These are phyloP conservation scores for Thuja plicata DNA, from an alignment of 83 land plant genomes.

Conservation along the genomic window DNA sequence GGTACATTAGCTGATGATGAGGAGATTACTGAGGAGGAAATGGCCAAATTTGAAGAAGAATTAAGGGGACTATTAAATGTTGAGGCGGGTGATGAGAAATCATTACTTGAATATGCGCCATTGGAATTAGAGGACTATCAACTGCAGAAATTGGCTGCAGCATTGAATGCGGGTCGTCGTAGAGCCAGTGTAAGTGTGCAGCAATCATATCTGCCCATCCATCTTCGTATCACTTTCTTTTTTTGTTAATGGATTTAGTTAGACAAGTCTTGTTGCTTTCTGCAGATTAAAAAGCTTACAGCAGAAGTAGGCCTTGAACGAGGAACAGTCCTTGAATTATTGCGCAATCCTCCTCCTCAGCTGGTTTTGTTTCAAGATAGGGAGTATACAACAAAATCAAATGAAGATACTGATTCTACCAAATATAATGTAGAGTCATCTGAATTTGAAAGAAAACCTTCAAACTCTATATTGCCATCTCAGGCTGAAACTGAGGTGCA, in stretches of 20 bases:
- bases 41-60: slow-evolving; percentile 51
- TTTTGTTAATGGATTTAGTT: neutral
- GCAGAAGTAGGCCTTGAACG: slow-evolving; percentile 71
- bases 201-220: neutral
- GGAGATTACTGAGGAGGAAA: slow-evolving; percentile 49
- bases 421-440: slow-evolving; percentile 17
- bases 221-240: neutral
- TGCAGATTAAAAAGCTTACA: slow-evolving; percentile 64
- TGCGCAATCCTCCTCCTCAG: slow-evolving; percentile 77
- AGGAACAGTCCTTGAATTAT: slow-evolving; percentile 60
- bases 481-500: slow-evolving; percentile 7
- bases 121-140: slow-evolving; percentile 66
- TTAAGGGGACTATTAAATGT: slow-evolving; percentile 37
- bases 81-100: slow-evolving; percentile 33
- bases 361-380: slow-evolving; percentile 34
- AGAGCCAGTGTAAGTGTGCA: slow-evolving; percentile 49
- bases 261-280: slow-evolving; percentile 6
- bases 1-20: slow-evolving; percentile 24
- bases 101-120: slow-evolving; percentile 24
- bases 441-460: slow-evolving; percentile 15
- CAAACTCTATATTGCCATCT: neutral
- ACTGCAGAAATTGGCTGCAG: slow-evolving; percentile 50
- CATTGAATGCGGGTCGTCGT: slow-evolving; percentile 59
- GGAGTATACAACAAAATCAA: neutral
- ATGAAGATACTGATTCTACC: slow-evolving; percentile 28